A percentile compares a stretch with the other conserved stretches of the same genome.
phyloP scores from a whole-genome alignment of 1,284 basidiomycete genomes.

The Cystobasidiaceae sp. region DNA sequence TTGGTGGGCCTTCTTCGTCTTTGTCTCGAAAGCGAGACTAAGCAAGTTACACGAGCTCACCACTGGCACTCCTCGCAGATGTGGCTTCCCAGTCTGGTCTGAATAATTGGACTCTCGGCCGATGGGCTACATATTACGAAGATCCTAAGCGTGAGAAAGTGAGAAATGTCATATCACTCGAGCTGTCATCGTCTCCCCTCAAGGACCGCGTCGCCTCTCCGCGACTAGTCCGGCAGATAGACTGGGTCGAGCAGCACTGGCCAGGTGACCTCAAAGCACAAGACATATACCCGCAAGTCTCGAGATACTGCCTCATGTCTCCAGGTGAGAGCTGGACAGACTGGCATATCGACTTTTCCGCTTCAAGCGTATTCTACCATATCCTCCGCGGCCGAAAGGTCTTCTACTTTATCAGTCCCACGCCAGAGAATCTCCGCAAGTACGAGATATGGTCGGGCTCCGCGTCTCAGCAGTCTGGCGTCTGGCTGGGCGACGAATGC shows the following conservation, averaged over 20 bases:
- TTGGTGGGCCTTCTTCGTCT: slow-evolving; percentile 58
- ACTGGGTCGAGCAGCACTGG: slow-evolving; percentile 98
- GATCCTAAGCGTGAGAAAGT: slow-evolving; percentile 72
- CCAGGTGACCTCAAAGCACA: slow-evolving; percentile 50
- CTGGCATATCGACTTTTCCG: slow-evolving; percentile 90
- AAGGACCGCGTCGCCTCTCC: slow-evolving; percentile 75
- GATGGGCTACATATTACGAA: slow-evolving; percentile 84
- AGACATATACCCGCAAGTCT: slow-evolving; percentile 77
- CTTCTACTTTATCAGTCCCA: slow-evolving; percentile 93
- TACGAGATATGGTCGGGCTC: slow-evolving; percentile 59
- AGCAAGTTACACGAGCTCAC: too few relatives aligned
- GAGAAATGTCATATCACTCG: slow-evolving; percentile 81
- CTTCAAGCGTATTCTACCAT: slow-evolving; percentile 90
- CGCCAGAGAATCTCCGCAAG: slow-evolving; percentile 76
- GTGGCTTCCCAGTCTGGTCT: slow-evolving; percentile 47
- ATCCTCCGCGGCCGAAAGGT: slow-evolving; percentile 63
- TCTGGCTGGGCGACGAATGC: slow-evolving; percentile 86
- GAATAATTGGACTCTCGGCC: slow-evolving; percentile 68
- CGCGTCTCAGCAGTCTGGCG: slow-evolving; percentile 74
- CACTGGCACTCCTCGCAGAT: slow-evolving; percentile 34
- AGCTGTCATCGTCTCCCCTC: slow-evolving; percentile 71
- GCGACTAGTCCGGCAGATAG: slow-evolving; percentile 63
- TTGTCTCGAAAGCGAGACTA: background rate
- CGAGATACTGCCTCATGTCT: slow-evolving; percentile 93
- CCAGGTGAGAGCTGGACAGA: slow-evolving; percentile 84